A percentile compares a stretch with the other conserved stretches of the same genome.
Conservation (phyloP, 2,329 filamentous ascomycete genomes). For the Penicillium hordei region DNA sequence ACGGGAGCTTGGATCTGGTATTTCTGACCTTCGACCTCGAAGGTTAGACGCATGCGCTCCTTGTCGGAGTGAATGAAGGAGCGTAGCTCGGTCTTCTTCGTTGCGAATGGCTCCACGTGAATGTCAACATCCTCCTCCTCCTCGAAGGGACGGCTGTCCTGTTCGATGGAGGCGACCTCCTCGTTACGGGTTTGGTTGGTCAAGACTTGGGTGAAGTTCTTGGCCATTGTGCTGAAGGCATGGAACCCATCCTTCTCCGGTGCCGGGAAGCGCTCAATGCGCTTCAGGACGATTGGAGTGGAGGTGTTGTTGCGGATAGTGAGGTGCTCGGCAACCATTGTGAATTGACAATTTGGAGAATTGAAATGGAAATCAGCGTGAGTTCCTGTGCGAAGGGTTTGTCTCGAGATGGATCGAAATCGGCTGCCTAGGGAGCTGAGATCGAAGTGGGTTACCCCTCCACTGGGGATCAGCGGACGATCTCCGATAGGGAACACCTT, state of each 20-base stretch:
- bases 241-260: constrained; percentile 39
- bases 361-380: neutral
- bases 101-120: constrained; percentile 66
- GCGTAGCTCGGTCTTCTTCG: constrained; percentile 62
- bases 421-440: constrained; percentile 3
- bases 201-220: constrained; percentile 47
- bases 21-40: constrained; percentile 62
- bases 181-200: constrained; percentile 45
- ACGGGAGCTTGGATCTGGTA: constrained; percentile 75
- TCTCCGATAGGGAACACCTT: constrained; percentile 12
- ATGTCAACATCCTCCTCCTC: constrained; percentile 64
- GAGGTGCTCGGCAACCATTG: constrained; percentile 50
- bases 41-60: constrained; percentile 71
- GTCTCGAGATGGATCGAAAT: neutral
- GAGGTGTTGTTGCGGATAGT: constrained; percentile 80
- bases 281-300: constrained; percentile 68
- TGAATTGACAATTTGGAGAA: constrained; percentile 4
- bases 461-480: constrained; percentile 17
- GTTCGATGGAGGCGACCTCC: constrained; percentile 45
- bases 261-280: constrained; percentile 70
- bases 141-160: constrained; percentile 60
- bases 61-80: constrained; percentile 56
- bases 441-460: constrained; percentile 18
- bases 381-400: neutral
- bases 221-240: constrained; percentile 46